A percentile compares a stretch with the other conserved stretches of the same genome.
Evolutionary conservation across 306 rosid species (phyloP).

Genomic region (Sophora flavescens): DNA sequence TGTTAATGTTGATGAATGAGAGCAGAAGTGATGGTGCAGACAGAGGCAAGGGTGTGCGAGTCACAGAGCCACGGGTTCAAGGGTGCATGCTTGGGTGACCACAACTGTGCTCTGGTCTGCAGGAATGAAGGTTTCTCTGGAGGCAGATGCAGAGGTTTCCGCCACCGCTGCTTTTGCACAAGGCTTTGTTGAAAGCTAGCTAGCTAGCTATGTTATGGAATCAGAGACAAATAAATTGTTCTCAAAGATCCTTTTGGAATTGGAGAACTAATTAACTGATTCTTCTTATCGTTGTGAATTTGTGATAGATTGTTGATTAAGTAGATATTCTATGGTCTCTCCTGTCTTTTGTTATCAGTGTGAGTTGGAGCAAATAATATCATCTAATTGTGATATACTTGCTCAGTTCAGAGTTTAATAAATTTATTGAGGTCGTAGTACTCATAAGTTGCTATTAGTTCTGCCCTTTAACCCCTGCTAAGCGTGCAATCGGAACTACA

Average conservation of each 20-base stretch:
- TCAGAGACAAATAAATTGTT: conserved; percentile 13
- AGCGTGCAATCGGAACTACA: too few relatives aligned
- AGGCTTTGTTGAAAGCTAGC: conserved; percentile 36
- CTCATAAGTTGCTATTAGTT: neutral
- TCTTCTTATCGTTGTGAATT: neutral
- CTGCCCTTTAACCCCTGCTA: neutral
- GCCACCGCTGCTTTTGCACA: conserved; percentile 64
- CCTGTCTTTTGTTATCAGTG: neutral
- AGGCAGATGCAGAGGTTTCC: conserved; percentile 58
- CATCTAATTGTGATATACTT: neutral
- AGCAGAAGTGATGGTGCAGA: conserved; percentile 46
- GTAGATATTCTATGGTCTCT: neutral
- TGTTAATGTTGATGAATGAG: neutral
- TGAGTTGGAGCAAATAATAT: neutral
- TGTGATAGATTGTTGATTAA: neutral
- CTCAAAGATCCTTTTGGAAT: conserved; percentile 1
- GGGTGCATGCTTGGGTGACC: conserved; percentile 45
- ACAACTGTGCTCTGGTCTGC: conserved; percentile 58
- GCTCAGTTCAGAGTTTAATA: neutral
- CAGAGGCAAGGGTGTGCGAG: conserved; percentile 56
- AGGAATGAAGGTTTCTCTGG: conserved; percentile 60
- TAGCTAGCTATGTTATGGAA: neutral
- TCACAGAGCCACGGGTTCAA: conserved; percentile 52
- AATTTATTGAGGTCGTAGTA: neutral
- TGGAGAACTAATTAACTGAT: neutral